phyloP scores from a whole-genome alignment of 176 grass and related monocot genomes.

The Zizania latifolia region DNA sequence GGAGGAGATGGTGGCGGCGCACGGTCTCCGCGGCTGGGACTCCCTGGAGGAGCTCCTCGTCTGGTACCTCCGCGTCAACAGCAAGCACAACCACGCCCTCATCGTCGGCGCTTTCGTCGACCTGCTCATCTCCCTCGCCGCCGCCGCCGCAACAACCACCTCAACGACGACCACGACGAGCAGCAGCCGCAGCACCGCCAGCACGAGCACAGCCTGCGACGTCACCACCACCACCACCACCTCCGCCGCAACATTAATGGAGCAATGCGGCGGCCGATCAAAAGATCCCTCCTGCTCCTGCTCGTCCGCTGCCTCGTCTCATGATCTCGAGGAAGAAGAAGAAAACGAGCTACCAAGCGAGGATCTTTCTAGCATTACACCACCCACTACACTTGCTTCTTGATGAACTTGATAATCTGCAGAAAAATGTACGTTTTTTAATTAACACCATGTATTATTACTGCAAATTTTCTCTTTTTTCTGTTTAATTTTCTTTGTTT shows the following conservation, averaged over 20 bases:
- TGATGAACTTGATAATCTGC: background rate
- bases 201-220: background rate
- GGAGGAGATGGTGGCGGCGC: conserved; percentile 85
- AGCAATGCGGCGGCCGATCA: background rate
- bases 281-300: background rate
- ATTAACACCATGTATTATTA: background rate
- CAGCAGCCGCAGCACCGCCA: background rate
- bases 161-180: background rate
- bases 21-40: conserved; percentile 59
- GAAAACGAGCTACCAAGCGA: background rate
- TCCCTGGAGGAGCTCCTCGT: conserved; percentile 62
- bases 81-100: conserved; percentile 68
- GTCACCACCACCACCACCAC: background rate
- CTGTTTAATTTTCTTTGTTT: background rate
- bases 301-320: background rate
- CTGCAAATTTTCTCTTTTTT: background rate
- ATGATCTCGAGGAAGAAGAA: background rate
- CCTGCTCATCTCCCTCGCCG: conserved; percentile 55
- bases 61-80: conserved; percentile 79
- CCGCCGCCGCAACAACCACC: conserved; percentile 2
- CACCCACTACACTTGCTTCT: background rate
- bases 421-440: background rate
- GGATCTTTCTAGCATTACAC: background rate
- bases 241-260: background rate
- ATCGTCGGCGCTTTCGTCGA: conserved; percentile 87